phyloP scores from a whole-genome alignment of 768 basidiomycete species.

The Lanmaoa rubissima region DNA sequence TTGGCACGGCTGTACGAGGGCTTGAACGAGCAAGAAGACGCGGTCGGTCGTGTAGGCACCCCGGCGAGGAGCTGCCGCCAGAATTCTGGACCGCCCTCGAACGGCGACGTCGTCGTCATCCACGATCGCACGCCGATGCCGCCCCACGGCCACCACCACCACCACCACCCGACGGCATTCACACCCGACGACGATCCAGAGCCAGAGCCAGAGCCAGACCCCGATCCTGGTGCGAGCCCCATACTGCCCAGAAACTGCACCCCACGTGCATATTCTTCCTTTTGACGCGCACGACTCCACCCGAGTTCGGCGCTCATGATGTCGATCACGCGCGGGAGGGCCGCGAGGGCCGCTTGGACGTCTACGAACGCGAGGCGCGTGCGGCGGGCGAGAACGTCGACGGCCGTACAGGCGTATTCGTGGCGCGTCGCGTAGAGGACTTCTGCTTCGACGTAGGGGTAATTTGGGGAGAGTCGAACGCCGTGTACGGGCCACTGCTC shows the following conservation, averaged over 20 bases:
- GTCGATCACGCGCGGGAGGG: conserved; percentile 84
- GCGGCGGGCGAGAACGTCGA: conserved; percentile 90
- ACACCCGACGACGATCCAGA: neutral
- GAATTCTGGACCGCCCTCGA: too few relatives aligned
- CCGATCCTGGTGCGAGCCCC: conserved; percentile 63
- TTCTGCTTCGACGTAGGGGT: conserved; percentile 94
- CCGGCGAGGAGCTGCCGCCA: too few relatives aligned
- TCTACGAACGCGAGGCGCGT: conserved; percentile 95
- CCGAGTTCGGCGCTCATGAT: conserved; percentile 86
- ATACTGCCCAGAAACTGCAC: conserved; percentile 76
- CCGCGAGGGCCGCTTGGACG: conserved; percentile 76
- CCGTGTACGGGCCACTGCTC: conserved; percentile 87
- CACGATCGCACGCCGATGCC: conserved; percentile 8
- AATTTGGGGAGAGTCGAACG: conserved; percentile 60
- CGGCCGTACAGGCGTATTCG: conserved; percentile 91
- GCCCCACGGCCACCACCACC: neutral
- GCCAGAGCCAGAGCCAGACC: too few relatives aligned
- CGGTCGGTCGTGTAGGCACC: neutral
- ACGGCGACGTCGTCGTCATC: neutral
- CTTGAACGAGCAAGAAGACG: conserved; percentile 6
- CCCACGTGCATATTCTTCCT: conserved; percentile 55
- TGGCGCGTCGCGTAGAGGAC: conserved; percentile 82
- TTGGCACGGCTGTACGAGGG: conserved; percentile 47
- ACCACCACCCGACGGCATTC: neutral
- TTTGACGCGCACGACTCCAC: conserved; percentile 65